Conservation (phyloP, 208 protist species). For the Wallacemonas rigidus region DNA sequence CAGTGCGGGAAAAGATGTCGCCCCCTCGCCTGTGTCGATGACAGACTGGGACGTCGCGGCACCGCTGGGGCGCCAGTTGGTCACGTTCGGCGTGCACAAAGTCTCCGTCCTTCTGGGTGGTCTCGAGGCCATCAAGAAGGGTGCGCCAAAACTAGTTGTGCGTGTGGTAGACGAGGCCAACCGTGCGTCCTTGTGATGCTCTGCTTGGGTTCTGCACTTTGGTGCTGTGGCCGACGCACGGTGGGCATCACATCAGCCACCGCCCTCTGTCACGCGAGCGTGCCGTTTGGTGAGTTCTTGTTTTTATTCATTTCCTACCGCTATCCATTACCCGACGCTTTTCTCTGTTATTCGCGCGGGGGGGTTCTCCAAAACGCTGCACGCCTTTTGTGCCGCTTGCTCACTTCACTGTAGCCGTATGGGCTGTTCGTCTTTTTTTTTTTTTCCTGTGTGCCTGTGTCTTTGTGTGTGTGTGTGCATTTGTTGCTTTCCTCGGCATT, state of each 20-base stretch:
- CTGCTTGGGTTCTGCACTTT: too few relatives aligned
- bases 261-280: too few relatives aligned
- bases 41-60: conserved; percentile 30
- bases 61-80: conserved; percentile 50
- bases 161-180: conserved; percentile 2
- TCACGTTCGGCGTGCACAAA: conserved; percentile 53
- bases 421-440: conserved; percentile 9
- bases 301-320: too few relatives aligned
- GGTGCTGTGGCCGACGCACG: too few relatives aligned
- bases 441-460: conserved; percentile 7
- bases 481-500: background rate
- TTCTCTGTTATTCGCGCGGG: too few relatives aligned
- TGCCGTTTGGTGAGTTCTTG: too few relatives aligned
- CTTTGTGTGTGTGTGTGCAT: too few relatives aligned
- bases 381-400: too few relatives aligned
- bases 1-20: background rate
- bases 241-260: too few relatives aligned
- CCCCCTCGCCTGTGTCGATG: background rate
- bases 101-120: conserved; percentile 68
- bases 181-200: conserved; percentile 1
- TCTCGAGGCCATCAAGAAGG: conserved; percentile 32
- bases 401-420: too few relatives aligned
- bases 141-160: conserved; percentile 50
- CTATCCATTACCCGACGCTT: too few relatives aligned
- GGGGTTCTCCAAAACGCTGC: too few relatives aligned